Conservation (phyloP, 306 rosid genomes). For the Vigna mungo region DNA sequence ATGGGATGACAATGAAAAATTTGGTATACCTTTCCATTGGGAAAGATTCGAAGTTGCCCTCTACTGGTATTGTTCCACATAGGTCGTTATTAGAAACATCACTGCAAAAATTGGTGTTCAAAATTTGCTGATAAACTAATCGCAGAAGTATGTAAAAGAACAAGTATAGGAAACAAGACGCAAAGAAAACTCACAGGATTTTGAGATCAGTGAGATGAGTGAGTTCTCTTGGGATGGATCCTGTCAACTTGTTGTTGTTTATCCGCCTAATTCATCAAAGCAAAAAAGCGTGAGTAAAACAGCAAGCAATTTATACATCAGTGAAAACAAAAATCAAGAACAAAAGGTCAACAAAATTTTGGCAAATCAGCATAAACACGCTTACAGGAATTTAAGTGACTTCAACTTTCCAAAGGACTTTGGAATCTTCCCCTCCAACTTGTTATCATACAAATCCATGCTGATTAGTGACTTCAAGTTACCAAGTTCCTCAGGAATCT, state of each 20-base stretch:
- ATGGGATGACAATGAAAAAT: slow-evolving; percentile 8
- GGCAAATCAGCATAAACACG: slow-evolving; percentile 33
- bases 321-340: background rate
- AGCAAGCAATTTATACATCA: slow-evolving; percentile 31
- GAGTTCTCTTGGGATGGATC: slow-evolving; percentile 89
- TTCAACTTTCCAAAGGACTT: slow-evolving; percentile 80
- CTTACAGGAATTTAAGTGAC: slow-evolving; percentile 91
- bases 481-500: slow-evolving; percentile 80
- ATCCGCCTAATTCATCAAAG: slow-evolving; percentile 61
- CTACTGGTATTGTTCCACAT: slow-evolving; percentile 94
- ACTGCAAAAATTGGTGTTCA: slow-evolving; percentile 55
- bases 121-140: slow-evolving; percentile 21
- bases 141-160: slow-evolving; percentile 10
- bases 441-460: slow-evolving; percentile 91
- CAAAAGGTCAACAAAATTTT: background rate
- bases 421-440: slow-evolving; percentile 78
- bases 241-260: slow-evolving; percentile 79
- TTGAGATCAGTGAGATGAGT: slow-evolving; percentile 73
- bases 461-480: slow-evolving; percentile 74
- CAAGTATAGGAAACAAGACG: slow-evolving; percentile 3
- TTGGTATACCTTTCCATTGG: slow-evolving; percentile 71
- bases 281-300: slow-evolving; percentile 22
- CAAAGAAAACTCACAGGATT: slow-evolving; percentile 70
- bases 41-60: slow-evolving; percentile 88
- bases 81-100: slow-evolving; percentile 90